Evolutionary conservation across 2,329 filamentous ascomycete genomes (phyloP), one percentile per base, ranked within the genome.

Genomic region (Onygenales sp.): DNA sequence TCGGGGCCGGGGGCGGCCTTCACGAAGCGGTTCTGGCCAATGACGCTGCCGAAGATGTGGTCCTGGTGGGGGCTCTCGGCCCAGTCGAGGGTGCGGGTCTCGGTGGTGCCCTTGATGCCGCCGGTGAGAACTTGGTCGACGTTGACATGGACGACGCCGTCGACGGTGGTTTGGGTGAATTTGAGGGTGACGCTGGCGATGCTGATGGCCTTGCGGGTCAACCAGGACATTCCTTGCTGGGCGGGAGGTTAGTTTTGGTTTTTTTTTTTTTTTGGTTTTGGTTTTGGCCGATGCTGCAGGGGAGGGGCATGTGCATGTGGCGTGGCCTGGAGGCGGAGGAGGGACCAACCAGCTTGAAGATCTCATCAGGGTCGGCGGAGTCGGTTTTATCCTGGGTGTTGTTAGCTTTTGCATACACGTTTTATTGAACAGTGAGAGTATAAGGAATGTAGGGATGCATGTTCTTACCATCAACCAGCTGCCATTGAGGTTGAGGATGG

Each of bases 31-130:
- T 78, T 81, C 56, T 76, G 77, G 54, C 86, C 87, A 50, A 75
- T 74, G 57, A 93, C 78, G 53, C 72, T 73, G 55, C 90, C 90
- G 67, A 94, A 95, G 60, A 95, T 80, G 76, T 83, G 84, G 75
- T 95, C 89, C 27, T 73, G 74, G 74, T 91, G 87, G 58, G 81
- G 78, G 61, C 85, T 83, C 52, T 71, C 77, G 27, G 70, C 66
- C 72, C 78, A 83, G 65, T 85, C 77, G 2, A 85, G 68, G 1
- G 64, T 70, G 47, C 84, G 78, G 7, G 70, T 63, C 66, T 87
- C 84, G 14, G 72, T 71, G 14, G 78, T 90, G 62, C 82, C 84
- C 64, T 80, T 81, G 58, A 94, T 75, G 53, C 84, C 85, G 55
- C 84, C 88, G 7, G 86, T 87, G 39, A 81, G 76, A 46, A 79